Evolutionary conservation across 164 flowering plant species (phyloP).

Genomic region (Piper betle): DNA sequence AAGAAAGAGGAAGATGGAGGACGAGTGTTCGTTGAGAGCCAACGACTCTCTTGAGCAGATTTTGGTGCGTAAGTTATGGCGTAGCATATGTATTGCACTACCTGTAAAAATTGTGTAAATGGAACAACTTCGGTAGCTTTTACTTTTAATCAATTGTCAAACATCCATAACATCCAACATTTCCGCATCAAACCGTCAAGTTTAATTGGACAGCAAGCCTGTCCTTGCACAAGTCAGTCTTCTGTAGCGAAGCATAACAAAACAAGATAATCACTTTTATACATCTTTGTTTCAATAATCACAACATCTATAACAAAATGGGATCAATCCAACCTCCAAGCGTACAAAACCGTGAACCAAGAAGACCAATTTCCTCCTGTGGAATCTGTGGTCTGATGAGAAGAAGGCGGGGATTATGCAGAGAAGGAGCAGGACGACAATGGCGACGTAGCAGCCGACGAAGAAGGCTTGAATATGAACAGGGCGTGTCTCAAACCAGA

Average conservation of each 20-base stretch:
- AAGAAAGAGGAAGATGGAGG: too few relatives aligned
- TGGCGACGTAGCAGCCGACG: constrained; percentile 1
- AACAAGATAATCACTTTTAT: neutral
- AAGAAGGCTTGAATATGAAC: constrained; percentile 48
- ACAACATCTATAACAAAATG: neutral
- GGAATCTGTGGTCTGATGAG: neutral
- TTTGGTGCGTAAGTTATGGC: too few relatives aligned
- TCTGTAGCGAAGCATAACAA: neutral
- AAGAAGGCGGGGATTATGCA: neutral
- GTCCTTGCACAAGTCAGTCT: neutral
- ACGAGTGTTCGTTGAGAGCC: too few relatives aligned
- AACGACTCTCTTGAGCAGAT: too few relatives aligned
- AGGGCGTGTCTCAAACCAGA: constrained; percentile 30
- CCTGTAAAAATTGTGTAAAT: neutral
- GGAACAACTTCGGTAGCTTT: neutral
- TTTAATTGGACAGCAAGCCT: too few relatives aligned
- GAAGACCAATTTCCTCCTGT: neutral
- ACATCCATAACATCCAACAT: neutral
- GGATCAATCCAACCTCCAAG: constrained; percentile 46
- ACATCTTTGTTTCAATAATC: neutral
- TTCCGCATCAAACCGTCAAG: too few relatives aligned
- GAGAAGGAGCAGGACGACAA: neutral
- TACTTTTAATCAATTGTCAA: too few relatives aligned
- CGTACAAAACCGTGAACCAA: constrained; percentile 42
- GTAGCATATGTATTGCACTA: too few relatives aligned